Conservation (phyloP, 352 stramenopile species). For the Elongisporangium undulatum region DNA sequence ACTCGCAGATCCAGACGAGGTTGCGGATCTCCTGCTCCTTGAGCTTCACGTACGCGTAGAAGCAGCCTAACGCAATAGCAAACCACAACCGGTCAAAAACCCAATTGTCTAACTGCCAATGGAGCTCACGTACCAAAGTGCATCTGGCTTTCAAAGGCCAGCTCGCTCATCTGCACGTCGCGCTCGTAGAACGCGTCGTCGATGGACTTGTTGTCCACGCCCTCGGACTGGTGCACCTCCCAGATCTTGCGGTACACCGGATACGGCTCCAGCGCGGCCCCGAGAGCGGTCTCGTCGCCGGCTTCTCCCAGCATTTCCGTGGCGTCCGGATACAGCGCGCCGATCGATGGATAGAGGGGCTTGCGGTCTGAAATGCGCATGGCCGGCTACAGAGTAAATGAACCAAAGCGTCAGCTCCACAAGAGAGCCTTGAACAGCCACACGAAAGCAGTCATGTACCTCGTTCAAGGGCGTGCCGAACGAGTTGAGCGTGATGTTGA, state of each 20-base stretch:
- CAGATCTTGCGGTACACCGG: conserved; percentile 97
- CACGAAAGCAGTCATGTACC: conserved; percentile 26
- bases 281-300: conserved; percentile 86
- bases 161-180: conserved; percentile 97
- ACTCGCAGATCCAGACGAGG: conserved; percentile 99
- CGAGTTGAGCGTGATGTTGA: conserved; percentile 99
- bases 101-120: not conserved
- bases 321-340: conserved; percentile 96
- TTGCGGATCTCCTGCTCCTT: conserved; percentile 99
- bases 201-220: conserved; percentile 95
- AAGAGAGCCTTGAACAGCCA: not conserved
- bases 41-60: conserved; percentile 99
- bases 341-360: conserved; percentile 96
- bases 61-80: conserved; percentile 52
- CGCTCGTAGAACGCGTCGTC: conserved; percentile 99
- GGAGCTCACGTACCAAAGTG: conserved; percentile 87
- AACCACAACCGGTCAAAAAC: not conserved
- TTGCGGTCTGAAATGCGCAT: conserved; percentile 98
- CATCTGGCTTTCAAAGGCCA: conserved; percentile 99
- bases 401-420: not conserved
- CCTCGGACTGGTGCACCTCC: conserved; percentile 93
- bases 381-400: conserved; percentile 66
- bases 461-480: conserved; percentile 93
- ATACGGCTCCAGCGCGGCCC: conserved; percentile 91
- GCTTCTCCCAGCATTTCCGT: conserved; percentile 93